phyloP scores from a whole-genome alignment of 2,329 filamentous ascomycete genomes.

The Cladosporium sp. region DNA sequence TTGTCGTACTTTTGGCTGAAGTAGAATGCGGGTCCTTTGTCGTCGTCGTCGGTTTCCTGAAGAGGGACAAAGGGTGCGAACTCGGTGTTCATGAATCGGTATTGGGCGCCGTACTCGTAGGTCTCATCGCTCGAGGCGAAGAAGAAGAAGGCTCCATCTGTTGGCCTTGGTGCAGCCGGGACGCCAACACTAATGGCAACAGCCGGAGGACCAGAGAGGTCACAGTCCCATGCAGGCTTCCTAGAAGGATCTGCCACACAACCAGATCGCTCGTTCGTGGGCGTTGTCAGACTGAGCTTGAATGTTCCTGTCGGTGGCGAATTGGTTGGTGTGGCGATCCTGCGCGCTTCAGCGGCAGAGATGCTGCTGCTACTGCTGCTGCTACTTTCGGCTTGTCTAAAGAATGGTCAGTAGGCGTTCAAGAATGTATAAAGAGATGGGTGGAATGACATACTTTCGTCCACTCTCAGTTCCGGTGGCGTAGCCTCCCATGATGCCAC shows the following conservation, averaged over 20 bases:
- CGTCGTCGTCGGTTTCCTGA: conserved; percentile 51
- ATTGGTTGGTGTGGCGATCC: conserved; percentile 46
- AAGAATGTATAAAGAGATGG: background rate
- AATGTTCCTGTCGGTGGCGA: conserved; percentile 53
- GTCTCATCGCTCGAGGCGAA: conserved; percentile 23
- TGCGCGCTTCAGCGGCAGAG: conserved; percentile 31
- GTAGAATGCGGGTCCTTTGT: conserved; percentile 58
- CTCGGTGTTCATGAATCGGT: conserved; percentile 40
- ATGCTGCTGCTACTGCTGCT: conserved; percentile 12
- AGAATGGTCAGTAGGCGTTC: background rate
- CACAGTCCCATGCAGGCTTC: conserved; percentile 60
- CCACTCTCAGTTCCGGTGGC: conserved; percentile 22
- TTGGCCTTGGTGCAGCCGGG: conserved; percentile 16
- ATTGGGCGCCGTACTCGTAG: conserved; percentile 57
- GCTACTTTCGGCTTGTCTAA: conserved; percentile 7
- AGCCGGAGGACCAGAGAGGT: conserved; percentile 36
- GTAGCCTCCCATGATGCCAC: conserved; percentile 33
- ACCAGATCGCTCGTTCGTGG: conserved; percentile 46
- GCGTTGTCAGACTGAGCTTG: conserved; percentile 49
- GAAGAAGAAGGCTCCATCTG: conserved; percentile 27
- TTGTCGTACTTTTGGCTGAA: conserved; percentile 62
- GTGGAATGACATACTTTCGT: conserved; percentile 19
- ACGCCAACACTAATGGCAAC: conserved; percentile 27
- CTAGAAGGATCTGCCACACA: conserved; percentile 56
- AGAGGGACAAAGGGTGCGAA: conserved; percentile 48